Base-by-base conservation (phyloP, 495 filamentous ascomycete genomes). In the Gamarada debralockiae region DNA sequence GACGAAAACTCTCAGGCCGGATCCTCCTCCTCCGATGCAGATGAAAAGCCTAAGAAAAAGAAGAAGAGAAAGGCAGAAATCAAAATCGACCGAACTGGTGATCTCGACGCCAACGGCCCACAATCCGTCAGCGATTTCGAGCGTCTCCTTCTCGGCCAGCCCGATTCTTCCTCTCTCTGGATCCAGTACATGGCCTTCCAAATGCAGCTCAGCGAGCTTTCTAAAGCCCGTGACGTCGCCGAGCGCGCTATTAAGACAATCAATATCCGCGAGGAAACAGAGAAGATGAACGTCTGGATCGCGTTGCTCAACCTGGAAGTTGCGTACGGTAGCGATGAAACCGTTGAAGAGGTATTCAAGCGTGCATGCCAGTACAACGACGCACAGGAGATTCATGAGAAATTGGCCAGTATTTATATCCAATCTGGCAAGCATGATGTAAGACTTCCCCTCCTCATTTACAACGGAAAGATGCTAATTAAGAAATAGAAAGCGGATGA, bases 151-250 rank as follows among this genome's bases (percentile, higher is more conserved):
- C 81, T 97, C 31, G 89, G 90, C 49, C 87, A 95, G 62, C 90
- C 93, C 1, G 87, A 97, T 64, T 88, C 85, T 7, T 95, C 93
- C 1, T 70, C 84, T 40, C 75, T 97, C 21, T 98, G 93, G 93
- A 85, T 95, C 45, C 78, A 86, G 56, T 98, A 97, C 71, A 95
- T 97, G 86, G 91, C 92, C 18, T 96, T 96, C 74, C 90, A 97
- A 69, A 81, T 97, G 63, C 85, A 96, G 66, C 75, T 95, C 47
- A 87, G 87, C 67, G 93, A 97, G 62, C 70, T 92, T 23, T 80
- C 82, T 34, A 91, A 87, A 66, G 90, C 93, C 7, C 81, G 93
- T 44, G 83, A 91, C 50, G 84, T 96, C 56, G 91, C 89, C 21
- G 86, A 96, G 67, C 86, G 93, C 52, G 93, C 93, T 12, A 75